Conservation (phyloP, 352 stramenopile species). For the Paralagenidium karlingii region DNA sequence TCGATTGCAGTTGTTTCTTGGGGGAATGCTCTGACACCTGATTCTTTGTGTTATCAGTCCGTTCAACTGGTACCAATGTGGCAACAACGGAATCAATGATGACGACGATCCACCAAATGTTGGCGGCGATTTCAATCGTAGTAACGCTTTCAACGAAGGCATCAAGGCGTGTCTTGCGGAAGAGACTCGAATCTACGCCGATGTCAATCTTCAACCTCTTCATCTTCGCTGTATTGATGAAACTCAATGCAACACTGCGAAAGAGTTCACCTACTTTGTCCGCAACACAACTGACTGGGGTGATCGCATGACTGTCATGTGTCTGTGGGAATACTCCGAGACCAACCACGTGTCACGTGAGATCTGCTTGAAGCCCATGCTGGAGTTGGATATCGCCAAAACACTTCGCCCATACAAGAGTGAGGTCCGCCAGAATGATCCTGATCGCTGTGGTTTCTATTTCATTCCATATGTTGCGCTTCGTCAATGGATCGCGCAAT, state of each 20-base stretch:
- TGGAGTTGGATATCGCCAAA: slow-evolving; percentile 48
- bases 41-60: slow-evolving; percentile 18
- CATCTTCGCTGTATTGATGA: slow-evolving; percentile 48
- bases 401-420: slow-evolving; percentile 34
- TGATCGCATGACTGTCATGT: slow-evolving; percentile 77
- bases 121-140: slow-evolving; percentile 11
- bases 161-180: slow-evolving; percentile 43
- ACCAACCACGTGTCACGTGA: slow-evolving; percentile 27
- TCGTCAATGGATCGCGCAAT: slow-evolving; percentile 62
- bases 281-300: slow-evolving; percentile 70
- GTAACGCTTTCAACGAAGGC: slow-evolving; percentile 28
- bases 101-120: no score
- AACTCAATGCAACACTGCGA: slow-evolving; percentile 31
- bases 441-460: slow-evolving; percentile 68
- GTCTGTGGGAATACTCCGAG: slow-evolving; percentile 61
- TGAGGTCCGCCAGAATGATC: slow-evolving; percentile 61
- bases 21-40: no score
- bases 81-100: slow-evolving; percentile 32
- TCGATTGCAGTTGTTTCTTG: no score
- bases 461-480: slow-evolving; percentile 72
- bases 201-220: slow-evolving; percentile 62
- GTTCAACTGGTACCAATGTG: slow-evolving; percentile 76
- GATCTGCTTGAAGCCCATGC: slow-evolving; percentile 61
- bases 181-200: slow-evolving; percentile 49
- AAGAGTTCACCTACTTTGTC: slow-evolving; percentile 63